A percentile compares a stretch with the other conserved stretches of the same genome.
phyloP scores from a whole-genome alignment of 345 rosid species.

The Clarkia xantiana region DNA sequence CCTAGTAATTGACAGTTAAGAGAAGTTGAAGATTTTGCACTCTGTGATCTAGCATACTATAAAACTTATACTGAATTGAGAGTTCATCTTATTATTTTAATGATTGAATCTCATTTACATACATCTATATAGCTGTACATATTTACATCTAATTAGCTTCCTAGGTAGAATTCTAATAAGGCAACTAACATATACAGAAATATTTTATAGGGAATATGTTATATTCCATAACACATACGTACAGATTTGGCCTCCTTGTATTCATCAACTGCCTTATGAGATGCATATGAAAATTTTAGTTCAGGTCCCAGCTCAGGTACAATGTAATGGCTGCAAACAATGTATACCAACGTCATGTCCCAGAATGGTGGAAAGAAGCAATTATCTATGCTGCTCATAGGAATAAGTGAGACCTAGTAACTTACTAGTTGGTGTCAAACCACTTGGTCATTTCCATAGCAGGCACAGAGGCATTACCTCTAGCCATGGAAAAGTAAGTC shows the following conservation, averaged over 20 bases:
- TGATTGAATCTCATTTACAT: no score
- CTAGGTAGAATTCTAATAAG: not conserved
- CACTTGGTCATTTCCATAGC: conserved; percentile 99
- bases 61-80: no score
- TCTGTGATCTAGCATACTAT: no score
- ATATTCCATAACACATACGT: conserved; percentile 10
- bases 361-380: not conserved
- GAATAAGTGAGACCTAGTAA: conserved; percentile 5
- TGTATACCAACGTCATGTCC: not conserved
- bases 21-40: no score
- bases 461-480: conserved; percentile 89
- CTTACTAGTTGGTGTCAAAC: conserved; percentile 99
- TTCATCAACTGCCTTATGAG: conserved; percentile 85
- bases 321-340: conserved; percentile 62
- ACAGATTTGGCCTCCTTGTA: conserved; percentile 95
- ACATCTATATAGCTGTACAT: no score
- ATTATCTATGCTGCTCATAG: not conserved
- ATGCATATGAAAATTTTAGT: conserved; percentile 70
- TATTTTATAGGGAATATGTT: not conserved
- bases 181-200: not conserved
- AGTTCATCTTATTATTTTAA: no score
- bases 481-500: conserved; percentile 88
- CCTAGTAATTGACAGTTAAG: no score
- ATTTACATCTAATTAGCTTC: no score
- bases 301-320: conserved; percentile 96